phyloP scores from a whole-genome alignment of 306 rosid species.

The Inga leiocalycina region DNA sequence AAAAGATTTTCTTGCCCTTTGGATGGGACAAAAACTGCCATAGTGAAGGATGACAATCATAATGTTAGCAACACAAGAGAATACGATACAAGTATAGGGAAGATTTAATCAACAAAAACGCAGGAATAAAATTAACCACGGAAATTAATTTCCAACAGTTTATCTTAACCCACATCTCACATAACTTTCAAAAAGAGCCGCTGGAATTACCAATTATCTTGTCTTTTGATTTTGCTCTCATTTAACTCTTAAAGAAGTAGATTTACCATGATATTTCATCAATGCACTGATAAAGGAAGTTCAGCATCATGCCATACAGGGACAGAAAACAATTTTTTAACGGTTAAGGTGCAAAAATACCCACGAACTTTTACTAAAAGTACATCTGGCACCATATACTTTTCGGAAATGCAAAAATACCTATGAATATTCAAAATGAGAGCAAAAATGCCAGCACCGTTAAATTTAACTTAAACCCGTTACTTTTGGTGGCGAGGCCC shows the following conservation, averaged over 20 bases:
- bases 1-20: neutral
- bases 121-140: neutral
- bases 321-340: neutral
- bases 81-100: constrained; percentile 12
- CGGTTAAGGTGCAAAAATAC: too few species aligned
- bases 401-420: too few species aligned
- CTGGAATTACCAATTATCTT: constrained; percentile 8
- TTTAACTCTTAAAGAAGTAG: neutral
- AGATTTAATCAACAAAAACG: neutral
- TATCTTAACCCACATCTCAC: neutral
- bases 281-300: neutral
- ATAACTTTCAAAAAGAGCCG: neutral
- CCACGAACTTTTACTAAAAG: too few species aligned
- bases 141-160: neutral
- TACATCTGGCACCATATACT: too few species aligned
- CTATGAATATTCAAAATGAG: too few species aligned
- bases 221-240: constrained; percentile 3
- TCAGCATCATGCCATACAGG: neutral
- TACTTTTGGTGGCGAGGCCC: too few species aligned
- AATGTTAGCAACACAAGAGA: constrained; percentile 1
- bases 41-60: constrained; percentile 25
- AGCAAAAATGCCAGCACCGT: too few species aligned
- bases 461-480: too few species aligned
- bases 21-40: constrained; percentile 3
- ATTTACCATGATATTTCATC: neutral